These are phyloP conservation scores for Mycena chlorophos DNA, from an alignment of 768 basidiomycete genomes.

Conservation along the genomic window DNA sequence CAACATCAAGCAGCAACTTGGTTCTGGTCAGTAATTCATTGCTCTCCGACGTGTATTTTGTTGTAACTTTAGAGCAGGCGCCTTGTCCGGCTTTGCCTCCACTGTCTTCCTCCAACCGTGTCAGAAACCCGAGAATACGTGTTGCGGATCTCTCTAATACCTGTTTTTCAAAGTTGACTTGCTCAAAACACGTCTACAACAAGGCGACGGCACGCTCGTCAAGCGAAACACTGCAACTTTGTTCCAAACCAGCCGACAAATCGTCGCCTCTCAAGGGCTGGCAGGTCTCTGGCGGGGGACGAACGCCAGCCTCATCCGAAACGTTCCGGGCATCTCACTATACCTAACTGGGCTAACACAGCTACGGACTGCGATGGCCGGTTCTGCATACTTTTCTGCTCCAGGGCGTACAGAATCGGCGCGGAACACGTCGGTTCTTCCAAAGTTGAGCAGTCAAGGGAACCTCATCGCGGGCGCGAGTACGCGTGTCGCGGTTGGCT, in stretches of 20 bases:
- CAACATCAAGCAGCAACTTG: conserved; percentile 67
- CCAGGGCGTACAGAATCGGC: conserved; percentile 28
- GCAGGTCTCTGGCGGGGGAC: conserved; percentile 89
- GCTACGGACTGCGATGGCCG: conserved; percentile 74
- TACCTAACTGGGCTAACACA: conserved; percentile 89
- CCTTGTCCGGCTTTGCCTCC: conserved; percentile 75
- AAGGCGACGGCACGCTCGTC: conserved; percentile 55
- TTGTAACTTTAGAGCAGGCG: conserved; percentile 48
- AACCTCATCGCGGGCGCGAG: conserved; percentile 87
- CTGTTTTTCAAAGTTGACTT: conserved; percentile 63
- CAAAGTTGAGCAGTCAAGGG: conserved; percentile 70
- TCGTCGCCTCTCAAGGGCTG: conserved; percentile 64
- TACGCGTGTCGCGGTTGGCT: conserved; percentile 76
- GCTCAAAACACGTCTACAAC: conserved; percentile 89
- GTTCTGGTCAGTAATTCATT: conserved; percentile 49
- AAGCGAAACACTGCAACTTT: conserved; percentile 44
- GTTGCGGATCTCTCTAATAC: background rate
- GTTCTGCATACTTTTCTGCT: conserved; percentile 64
- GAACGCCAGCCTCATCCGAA: conserved; percentile 76
- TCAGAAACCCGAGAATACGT: conserved; percentile 38
- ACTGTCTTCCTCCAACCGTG: conserved; percentile 77
- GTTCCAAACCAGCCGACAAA: conserved; percentile 50
- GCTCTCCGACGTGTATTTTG: background rate
- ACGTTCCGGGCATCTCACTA: conserved; percentile 89
- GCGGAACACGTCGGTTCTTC: conserved; percentile 54